These are phyloP conservation scores for Zea luxurians DNA, from an alignment of 176 grass and related monocot species.

Conservation along the genomic window DNA sequence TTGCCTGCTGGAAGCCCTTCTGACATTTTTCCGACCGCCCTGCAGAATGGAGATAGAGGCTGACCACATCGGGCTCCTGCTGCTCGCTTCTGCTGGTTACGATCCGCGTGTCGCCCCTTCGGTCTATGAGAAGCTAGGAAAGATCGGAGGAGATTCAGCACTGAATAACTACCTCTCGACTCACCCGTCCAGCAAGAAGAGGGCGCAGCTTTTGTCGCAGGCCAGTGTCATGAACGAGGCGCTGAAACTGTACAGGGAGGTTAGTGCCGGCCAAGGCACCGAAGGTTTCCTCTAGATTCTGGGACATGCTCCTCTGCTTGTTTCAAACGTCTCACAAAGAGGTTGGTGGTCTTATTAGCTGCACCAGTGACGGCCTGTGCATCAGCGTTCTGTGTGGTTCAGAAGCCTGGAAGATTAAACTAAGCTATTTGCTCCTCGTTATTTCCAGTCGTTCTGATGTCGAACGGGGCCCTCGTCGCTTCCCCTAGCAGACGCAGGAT, in stretches of 20 bases:
- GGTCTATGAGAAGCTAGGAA: constrained; percentile 82
- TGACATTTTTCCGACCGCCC: constrained; percentile 15
- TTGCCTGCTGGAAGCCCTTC: constrained; percentile 10
- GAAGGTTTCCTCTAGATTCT: constrained; percentile 81
- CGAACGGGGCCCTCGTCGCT: background rate
- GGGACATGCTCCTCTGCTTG: background rate
- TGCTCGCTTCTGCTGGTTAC: constrained; percentile 86
- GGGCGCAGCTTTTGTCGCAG: constrained; percentile 57
- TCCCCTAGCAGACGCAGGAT: background rate
- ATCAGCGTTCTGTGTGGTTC: background rate
- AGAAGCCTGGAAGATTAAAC: background rate
- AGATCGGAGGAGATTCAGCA: constrained; percentile 61
- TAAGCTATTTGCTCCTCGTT: background rate
- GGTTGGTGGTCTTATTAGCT: background rate
- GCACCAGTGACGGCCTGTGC: background rate
- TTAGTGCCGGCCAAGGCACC: constrained; percentile 45
- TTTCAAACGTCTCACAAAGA: background rate
- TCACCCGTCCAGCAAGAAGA: constrained; percentile 91
- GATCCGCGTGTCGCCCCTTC: constrained; percentile 76
- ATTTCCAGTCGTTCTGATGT: background rate
- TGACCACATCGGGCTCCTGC: constrained; percentile 89
- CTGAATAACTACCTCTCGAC: constrained; percentile 78
- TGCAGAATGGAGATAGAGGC: constrained; percentile 95
- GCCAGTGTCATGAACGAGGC: constrained; percentile 83
- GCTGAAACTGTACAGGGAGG: constrained; percentile 60